A percentile compares a stretch with the other conserved stretches of the same genome.
Conservation (phyloP, 1,284 basidiomycete species). For the Moesziomyces sp. region DNA sequence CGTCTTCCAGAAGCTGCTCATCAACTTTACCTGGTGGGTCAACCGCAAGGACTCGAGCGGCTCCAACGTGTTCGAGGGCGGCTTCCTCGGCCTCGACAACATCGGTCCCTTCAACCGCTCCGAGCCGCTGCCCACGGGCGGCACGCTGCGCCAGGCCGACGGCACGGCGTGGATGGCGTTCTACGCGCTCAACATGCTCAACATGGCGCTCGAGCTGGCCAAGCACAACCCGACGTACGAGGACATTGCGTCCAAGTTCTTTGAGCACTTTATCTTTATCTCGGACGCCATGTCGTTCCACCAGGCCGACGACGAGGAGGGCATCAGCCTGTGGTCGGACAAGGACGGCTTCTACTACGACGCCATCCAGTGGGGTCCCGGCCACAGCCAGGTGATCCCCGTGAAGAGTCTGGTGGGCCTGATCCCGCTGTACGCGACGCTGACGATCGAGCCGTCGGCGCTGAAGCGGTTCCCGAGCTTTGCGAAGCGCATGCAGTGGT, state of each 20-base stretch:
- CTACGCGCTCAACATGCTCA: conserved; percentile 96
- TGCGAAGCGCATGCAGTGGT: conserved; percentile 98
- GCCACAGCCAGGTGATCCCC: conserved; percentile 81
- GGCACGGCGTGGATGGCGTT: conserved; percentile 99
- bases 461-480: conserved; percentile 94
- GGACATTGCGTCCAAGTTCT: conserved; percentile 99
- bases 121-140: conserved; percentile 90
- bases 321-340: conserved; percentile 91
- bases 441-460: conserved; percentile 88
- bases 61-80: conserved; percentile 96
- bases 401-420: conserved; percentile 92
- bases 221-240: conserved; percentile 98
- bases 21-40: conserved; percentile 99
- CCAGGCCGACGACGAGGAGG: conserved; percentile 71
- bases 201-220: conserved; percentile 94
- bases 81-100: conserved; percentile 96
- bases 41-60: conserved; percentile 96
- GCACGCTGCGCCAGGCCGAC: conserved; percentile 86
- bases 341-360: conserved; percentile 98
- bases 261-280: conserved; percentile 74
- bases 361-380: conserved; percentile 84
- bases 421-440: conserved; percentile 92
- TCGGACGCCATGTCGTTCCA: conserved; percentile 87
- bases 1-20: conserved; percentile 94
- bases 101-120: conserved; percentile 98